phyloP scores from a whole-genome alignment of 139 green algal species.

The Volvox reticuliferus region DNA sequence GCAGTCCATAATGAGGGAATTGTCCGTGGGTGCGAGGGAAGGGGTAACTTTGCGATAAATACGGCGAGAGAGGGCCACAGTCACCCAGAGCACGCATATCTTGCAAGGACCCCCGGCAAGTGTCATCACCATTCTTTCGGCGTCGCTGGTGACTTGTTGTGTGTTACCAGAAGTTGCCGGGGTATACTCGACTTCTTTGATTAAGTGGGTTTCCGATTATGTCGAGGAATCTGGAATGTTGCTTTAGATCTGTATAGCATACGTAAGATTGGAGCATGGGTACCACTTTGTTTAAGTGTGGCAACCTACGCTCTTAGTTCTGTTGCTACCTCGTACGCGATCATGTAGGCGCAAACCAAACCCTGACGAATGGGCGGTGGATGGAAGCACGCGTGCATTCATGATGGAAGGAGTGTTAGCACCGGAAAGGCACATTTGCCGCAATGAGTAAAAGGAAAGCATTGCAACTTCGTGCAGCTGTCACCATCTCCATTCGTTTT shows the following conservation, averaged over 20 bases:
- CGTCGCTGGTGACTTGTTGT: conserved; percentile 8
- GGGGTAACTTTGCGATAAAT: not conserved
- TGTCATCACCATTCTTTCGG: conserved; percentile 12
- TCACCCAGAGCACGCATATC: not conserved
- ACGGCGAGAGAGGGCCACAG: not conserved
- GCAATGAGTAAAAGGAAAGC: too few species aligned
- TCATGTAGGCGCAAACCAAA: not conserved
- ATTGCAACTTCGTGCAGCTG: too few species aligned
- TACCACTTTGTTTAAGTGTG: not conserved
- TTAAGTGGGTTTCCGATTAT: not conserved
- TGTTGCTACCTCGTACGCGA: conserved; percentile 14
- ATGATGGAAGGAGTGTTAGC: too few species aligned
- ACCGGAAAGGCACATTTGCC: too few species aligned
- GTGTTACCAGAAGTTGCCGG: conserved; percentile 6
- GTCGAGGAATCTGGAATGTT: not conserved
- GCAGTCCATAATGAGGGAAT: conserved; percentile 3
- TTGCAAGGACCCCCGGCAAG: not conserved
- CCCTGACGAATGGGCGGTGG: not conserved
- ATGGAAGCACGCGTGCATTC: too few species aligned
- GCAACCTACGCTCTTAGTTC: not conserved
- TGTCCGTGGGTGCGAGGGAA: not conserved
- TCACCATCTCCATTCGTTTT: too few species aligned
- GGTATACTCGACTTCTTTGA: not conserved
- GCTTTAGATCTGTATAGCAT: conserved; percentile 17
- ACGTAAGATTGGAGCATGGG: not conserved